Evolutionary conservation across 176 grass and related monocot genomes (phyloP), one percentile per base, ranked within the genome.

Genomic region (Musa itinerans): DNA sequence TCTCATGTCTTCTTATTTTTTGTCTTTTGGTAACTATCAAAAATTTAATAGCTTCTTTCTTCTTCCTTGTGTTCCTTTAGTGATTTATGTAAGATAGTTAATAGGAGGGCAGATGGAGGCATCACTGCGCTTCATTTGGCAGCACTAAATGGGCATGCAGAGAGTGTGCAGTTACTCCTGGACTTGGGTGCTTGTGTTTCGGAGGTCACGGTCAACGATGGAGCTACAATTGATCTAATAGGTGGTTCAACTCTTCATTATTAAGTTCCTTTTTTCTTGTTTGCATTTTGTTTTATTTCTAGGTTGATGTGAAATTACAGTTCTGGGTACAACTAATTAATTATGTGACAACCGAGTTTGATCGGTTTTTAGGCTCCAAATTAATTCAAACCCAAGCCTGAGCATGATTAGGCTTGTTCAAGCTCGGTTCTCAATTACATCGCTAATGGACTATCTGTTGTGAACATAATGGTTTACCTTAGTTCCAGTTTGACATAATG

Each of bases 151-250:
- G 90, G 89, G 17, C 90, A 99, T 81, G 78, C 76, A 34, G 96
- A 99, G 84, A 86, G 89, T 61, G 79, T 95, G 51, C 96, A 92
- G 27, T 77, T 99, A 66, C 81, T 99, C 1, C 87, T 99, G 78
- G 91, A 99, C 62, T 86, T 95, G 81, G 96, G 95, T 78, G 95
- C 90, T 68, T 93, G 79, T 83, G 72, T 94, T 27, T 94, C 84
- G 74, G 88, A 95, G 72, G 76, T 86, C 54, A 95, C 96, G 71
- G 77, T 99, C 55, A 83, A 94, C 24, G 96, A 99, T 82, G 96
- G 96, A n/a, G 89, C 96, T 72, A 99, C 96, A 54, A 92, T 99
- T 88, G 96, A 99, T 78, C 86, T 99, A 59, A 94, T 99, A 72
- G 91, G 96, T 95, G 49, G 17, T 76, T 49, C 11, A 70, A 59